A percentile compares a stretch with the other conserved stretches of the same genome.
These are phyloP conservation scores for Cucurbita maxima DNA, from an alignment of 306 rosid species.

Conservation along the genomic window DNA sequence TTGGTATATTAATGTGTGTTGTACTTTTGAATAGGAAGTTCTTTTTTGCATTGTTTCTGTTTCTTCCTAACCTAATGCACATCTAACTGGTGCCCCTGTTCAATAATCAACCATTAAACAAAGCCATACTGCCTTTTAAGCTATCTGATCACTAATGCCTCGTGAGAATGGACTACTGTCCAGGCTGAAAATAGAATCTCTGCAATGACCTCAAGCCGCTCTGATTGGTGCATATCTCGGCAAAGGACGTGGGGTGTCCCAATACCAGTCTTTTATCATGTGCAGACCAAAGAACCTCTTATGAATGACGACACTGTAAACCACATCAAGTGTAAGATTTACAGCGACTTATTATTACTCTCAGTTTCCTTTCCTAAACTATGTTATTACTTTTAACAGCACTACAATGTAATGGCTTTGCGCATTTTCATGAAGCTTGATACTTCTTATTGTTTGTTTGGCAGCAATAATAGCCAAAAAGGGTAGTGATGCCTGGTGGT, in stretches of 20 bases:
- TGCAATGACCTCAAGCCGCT: slow-evolving; percentile 81
- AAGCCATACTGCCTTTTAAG: background rate
- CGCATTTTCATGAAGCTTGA: background rate
- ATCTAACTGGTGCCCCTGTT: background rate
- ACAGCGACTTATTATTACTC: background rate
- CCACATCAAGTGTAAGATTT: slow-evolving; percentile 58
- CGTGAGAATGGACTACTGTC: background rate
- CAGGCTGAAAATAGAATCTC: slow-evolving; percentile 96
- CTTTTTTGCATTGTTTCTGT: background rate
- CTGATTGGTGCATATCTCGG: slow-evolving; percentile 98
- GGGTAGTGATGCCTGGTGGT: slow-evolving; percentile 99
- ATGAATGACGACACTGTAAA: slow-evolving; percentile 83
- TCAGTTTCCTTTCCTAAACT: background rate
- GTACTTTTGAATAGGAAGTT: background rate
- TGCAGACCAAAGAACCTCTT: slow-evolving; percentile 71
- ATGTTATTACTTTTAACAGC: background rate
- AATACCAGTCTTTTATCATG: slow-evolving; percentile 92
- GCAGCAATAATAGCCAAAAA: slow-evolving; percentile 76
- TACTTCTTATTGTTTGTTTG: slow-evolving; percentile 15
- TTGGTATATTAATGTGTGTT: background rate
- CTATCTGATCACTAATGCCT: background rate
- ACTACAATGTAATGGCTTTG: background rate
- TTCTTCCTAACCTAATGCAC: background rate
- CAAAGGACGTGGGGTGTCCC: slow-evolving; percentile 99
- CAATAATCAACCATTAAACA: background rate